These are phyloP conservation scores for Lipomyces japonicus DNA, from an alignment of 805 yeast genomes.

Conservation along the genomic window DNA sequence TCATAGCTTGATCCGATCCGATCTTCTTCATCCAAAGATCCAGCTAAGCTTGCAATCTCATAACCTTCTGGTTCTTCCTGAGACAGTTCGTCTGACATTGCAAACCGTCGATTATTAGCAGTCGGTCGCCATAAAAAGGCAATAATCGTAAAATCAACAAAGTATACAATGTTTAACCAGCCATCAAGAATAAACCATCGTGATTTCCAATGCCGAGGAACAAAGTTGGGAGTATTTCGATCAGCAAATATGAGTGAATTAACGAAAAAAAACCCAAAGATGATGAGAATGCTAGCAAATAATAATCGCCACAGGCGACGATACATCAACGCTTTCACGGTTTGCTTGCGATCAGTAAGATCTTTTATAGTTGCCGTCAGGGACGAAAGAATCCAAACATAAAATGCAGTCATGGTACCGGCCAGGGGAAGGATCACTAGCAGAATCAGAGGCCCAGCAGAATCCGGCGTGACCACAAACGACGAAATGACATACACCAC, in stretches of 20 bases:
- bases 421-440: slow-evolving; percentile 68
- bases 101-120: slow-evolving; percentile 88
- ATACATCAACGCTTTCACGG: slow-evolving; percentile 86
- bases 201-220: slow-evolving; percentile 88
- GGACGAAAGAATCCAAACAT: slow-evolving; percentile 67
- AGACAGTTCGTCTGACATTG: slow-evolving; percentile 81
- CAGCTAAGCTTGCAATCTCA: slow-evolving; percentile 46
- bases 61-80: slow-evolving; percentile 75
- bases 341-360: slow-evolving; percentile 80
- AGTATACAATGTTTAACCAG: slow-evolving; percentile 91
- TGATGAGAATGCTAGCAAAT: slow-evolving; percentile 62
- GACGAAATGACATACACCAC: slow-evolving; percentile 51
- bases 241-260: slow-evolving; percentile 68
- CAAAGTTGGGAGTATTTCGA: slow-evolving; percentile 67
- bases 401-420: slow-evolving; percentile 65
- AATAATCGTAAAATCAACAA: slow-evolving; percentile 73
- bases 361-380: slow-evolving; percentile 70
- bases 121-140: slow-evolving; percentile 98
- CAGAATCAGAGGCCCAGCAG: slow-evolving; percentile 49
- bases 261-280: slow-evolving; percentile 66
- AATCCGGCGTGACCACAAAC: slow-evolving; percentile 49
- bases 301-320: slow-evolving; percentile 70
- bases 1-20: slow-evolving; percentile 6
- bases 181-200: slow-evolving; percentile 85
- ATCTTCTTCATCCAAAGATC: slow-evolving; percentile 25